Base-by-base conservation (phyloP, 2,329 filamentous ascomycete genomes). In the Aspergillus tanneri region DNA sequence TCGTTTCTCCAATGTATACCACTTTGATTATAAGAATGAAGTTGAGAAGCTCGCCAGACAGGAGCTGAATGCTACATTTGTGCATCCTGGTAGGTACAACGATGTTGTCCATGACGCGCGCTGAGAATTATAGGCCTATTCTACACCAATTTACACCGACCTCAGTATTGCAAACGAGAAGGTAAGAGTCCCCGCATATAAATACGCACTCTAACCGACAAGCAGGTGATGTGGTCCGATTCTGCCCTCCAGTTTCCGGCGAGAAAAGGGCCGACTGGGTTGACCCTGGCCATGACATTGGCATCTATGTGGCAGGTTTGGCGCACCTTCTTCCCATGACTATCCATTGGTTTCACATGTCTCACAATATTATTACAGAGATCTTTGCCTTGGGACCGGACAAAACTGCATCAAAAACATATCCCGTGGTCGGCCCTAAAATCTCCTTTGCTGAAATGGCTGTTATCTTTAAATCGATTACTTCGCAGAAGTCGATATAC, bases 221-320 rank as follows among this genome's bases (percentile, higher is more conserved):
- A 57, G 52, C 25, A 25, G 46, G 58, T 21, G 53, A 53, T 1
- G 35, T 45, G 4, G 48, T 58, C 8, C 51, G 49, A 5, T 58
- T 59, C 25, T 43, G 52, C 19, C 30, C 46, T 1, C 55, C 57
- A 9, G 28, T 55, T 2, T 46, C 52, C 6, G 28, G 44, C 1
- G 10, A 34, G 32, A 38, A 54, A 35, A 22, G 46, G 4, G 54
- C 47, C 10, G 42, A 59, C 22, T 59, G 55, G 55, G 47, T 47
- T 3, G 57, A 59, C 41, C 53, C 57, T 3, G 25, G 7, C 5
- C 27, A 55, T 35, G 57, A 59, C 30, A 56, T 59, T 16, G 57
- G 57, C 0, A 14, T 44, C 10, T 56, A 47, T 36, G 48, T 55
- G 21, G 55, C 57, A 16, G 48, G 57, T 58, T 50, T 36, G 50